Percentiles rank a stretch among this genome's conserved stretches.
phyloP scores from a whole-genome alignment of 2,329 filamentous ascomycete genomes.

The Aspergillus sp. region DNA sequence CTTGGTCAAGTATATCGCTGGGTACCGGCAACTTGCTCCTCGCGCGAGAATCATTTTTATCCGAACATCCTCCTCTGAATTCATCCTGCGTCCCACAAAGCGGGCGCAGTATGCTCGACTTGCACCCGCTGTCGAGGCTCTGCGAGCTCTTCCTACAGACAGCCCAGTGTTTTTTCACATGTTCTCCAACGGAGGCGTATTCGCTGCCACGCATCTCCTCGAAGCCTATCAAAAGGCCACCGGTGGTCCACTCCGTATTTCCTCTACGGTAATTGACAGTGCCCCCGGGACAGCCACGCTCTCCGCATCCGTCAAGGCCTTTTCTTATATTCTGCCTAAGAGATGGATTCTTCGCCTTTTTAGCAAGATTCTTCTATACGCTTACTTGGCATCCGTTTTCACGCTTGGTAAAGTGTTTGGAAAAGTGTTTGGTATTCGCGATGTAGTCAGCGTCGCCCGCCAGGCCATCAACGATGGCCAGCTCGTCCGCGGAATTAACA shows the following conservation, averaged over 20 bases:
- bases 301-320: slow-evolving; percentile 27
- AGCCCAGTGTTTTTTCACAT: slow-evolving; percentile 44
- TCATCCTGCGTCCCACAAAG: slow-evolving; percentile 28
- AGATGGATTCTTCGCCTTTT: slow-evolving; percentile 32
- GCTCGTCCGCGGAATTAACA: slow-evolving; percentile 17
- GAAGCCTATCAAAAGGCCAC: slow-evolving; percentile 36
- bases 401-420: slow-evolving; percentile 19
- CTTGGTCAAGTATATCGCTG: slow-evolving; percentile 49
- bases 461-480: slow-evolving; percentile 32
- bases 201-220: slow-evolving; percentile 41
- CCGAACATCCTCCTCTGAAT: slow-evolving; percentile 34
- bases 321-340: slow-evolving; percentile 37
- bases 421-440: slow-evolving; percentile 17
- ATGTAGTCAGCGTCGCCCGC: slow-evolving; percentile 30
- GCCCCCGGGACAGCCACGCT: slow-evolving; percentile 42
- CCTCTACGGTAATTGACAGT: slow-evolving; percentile 48
- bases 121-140: slow-evolving; percentile 35
- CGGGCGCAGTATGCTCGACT: slow-evolving; percentile 28
- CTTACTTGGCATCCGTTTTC: slow-evolving; percentile 17
- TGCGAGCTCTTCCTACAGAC: slow-evolving; percentile 26
- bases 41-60: slow-evolving; percentile 45
- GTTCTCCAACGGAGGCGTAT: slow-evolving; percentile 53
- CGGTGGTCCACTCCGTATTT: slow-evolving; percentile 37
- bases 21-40: slow-evolving; percentile 46
- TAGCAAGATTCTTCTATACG: slow-evolving; percentile 26